These are phyloP conservation scores for Chenopodium quinoa DNA, from an alignment of 148 eudicot genomes.

Conservation along the genomic window DNA sequence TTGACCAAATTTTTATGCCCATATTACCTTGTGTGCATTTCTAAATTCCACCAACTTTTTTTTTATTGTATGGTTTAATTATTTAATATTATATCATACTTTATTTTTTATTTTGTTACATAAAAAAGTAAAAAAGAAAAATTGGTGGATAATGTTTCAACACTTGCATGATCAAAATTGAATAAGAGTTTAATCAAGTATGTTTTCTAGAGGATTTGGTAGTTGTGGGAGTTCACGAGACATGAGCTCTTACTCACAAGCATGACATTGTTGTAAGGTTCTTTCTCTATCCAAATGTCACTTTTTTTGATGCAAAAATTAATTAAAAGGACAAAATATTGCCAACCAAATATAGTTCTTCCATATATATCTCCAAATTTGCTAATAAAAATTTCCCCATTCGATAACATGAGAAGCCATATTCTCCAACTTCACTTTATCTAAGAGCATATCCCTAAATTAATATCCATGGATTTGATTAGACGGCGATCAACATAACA, in stretches of 20 bases:
- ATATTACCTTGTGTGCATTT: too few relatives aligned
- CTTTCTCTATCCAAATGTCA: slow-evolving; percentile 23
- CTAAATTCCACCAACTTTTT: not conserved
- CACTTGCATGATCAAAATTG: slow-evolving; percentile 37
- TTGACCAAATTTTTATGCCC: not conserved
- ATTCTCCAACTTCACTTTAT: not conserved
- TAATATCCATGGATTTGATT: not conserved
- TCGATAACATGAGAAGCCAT: not conserved
- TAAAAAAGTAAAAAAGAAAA: not conserved
- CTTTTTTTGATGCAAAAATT: slow-evolving; percentile 13
- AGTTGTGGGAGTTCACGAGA: slow-evolving; percentile 33
- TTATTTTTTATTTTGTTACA: not conserved
- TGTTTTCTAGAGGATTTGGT: slow-evolving; percentile 32
- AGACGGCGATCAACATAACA: not conserved
- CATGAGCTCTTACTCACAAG: slow-evolving; percentile 26
- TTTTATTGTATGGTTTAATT: not conserved
- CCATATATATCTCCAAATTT: not conserved
- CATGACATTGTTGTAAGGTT: slow-evolving; percentile 10
- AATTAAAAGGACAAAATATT: too few relatives aligned
- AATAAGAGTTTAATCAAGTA: slow-evolving; percentile 6
- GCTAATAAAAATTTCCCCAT: not conserved
- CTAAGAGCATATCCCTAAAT: not conserved
- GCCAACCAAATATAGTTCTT: not conserved
- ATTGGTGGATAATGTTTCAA: slow-evolving; percentile 22
- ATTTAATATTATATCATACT: too few relatives aligned